Percentiles rank a stretch among this genome's conserved stretches.
These are phyloP conservation scores for Allantophomopsis lycopodina DNA, from an alignment of 2,329 filamentous ascomycete genomes.

Conservation along the genomic window DNA sequence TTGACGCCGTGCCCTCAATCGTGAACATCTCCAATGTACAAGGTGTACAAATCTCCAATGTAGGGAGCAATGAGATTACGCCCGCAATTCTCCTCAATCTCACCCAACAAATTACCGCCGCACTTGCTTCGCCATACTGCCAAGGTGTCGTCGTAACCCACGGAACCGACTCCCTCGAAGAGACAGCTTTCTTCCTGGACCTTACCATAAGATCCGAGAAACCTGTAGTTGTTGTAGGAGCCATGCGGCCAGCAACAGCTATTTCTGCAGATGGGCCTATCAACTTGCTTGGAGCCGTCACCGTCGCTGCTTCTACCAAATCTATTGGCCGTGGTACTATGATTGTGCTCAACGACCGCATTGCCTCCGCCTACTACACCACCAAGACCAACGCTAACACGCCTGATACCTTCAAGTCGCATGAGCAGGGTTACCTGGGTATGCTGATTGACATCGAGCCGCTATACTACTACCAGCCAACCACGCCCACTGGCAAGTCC, in stretches of 20 bases:
- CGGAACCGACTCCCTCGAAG: constrained; percentile 49
- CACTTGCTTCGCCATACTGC: constrained; percentile 26
- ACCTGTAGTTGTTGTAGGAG: constrained; percentile 42
- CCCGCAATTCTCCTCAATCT: constrained; percentile 30
- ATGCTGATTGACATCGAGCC: constrained; percentile 41
- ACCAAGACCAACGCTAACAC: constrained; percentile 48
- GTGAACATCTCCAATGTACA: constrained; percentile 35
- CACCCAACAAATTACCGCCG: constrained; percentile 28
- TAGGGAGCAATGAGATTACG: constrained; percentile 30
- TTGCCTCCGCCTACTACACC: constrained; percentile 39
- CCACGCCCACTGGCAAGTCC: constrained; percentile 1
- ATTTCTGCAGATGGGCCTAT: constrained; percentile 46
- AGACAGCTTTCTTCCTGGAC: constrained; percentile 46
- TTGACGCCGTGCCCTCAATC: constrained; percentile 37
- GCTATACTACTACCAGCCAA: constrained; percentile 40
- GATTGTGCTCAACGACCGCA: constrained; percentile 45
- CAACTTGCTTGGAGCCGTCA: constrained; percentile 46
- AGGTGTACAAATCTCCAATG: constrained; percentile 33
- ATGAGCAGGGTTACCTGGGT: constrained; percentile 40
- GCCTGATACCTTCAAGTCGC: constrained; percentile 45
- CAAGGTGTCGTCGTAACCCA: constrained; percentile 28
- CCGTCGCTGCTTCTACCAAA: constrained; percentile 30
- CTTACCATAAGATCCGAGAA: constrained; percentile 38
- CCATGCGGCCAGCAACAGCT: constrained; percentile 47
- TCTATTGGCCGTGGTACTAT: constrained; percentile 38